phyloP scores from a whole-genome alignment of 1,284 basidiomycete genomes.

The Moniliophthora roreri region DNA sequence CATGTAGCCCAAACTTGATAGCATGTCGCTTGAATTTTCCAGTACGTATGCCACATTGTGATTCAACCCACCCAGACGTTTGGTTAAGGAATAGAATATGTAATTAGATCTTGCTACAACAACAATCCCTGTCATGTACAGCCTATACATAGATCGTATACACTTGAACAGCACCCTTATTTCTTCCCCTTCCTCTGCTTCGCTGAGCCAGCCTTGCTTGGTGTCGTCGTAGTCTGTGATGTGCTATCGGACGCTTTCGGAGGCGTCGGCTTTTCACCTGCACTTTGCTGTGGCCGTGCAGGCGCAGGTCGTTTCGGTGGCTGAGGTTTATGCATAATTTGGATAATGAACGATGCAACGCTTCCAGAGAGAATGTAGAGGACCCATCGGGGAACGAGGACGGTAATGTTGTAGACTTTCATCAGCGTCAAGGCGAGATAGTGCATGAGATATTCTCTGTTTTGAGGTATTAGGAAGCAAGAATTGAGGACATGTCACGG shows the following conservation, averaged over 20 bases:
- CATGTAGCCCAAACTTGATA: no score
- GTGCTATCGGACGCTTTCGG: neutral
- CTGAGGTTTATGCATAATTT: conserved; percentile 44
- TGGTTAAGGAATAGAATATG: no score
- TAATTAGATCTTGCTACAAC: no score
- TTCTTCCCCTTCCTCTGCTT: conserved; percentile 15
- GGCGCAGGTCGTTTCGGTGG: neutral
- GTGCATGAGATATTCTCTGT: conserved; percentile 69
- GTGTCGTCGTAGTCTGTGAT: neutral
- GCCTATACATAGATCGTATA: neutral
- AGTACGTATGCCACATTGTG: no score
- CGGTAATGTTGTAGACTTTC: conserved; percentile 47
- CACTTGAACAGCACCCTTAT: no score
- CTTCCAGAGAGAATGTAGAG: conserved; percentile 58
- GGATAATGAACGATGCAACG: conserved; percentile 57
- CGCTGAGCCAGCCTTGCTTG: neutral
- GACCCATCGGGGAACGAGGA: conserved; percentile 57
- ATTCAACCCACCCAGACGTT: no score
- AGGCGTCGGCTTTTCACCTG: neutral
- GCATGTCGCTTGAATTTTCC: no score
- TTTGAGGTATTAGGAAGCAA: neutral
- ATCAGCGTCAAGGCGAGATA: conserved; percentile 52
- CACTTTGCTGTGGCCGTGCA: neutral
- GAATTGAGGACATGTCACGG: conserved; percentile 5
- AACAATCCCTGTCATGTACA: neutral